Base-by-base conservation (phyloP, 495 filamentous ascomycete genomes). In the Penicillium riverlandense region DNA sequence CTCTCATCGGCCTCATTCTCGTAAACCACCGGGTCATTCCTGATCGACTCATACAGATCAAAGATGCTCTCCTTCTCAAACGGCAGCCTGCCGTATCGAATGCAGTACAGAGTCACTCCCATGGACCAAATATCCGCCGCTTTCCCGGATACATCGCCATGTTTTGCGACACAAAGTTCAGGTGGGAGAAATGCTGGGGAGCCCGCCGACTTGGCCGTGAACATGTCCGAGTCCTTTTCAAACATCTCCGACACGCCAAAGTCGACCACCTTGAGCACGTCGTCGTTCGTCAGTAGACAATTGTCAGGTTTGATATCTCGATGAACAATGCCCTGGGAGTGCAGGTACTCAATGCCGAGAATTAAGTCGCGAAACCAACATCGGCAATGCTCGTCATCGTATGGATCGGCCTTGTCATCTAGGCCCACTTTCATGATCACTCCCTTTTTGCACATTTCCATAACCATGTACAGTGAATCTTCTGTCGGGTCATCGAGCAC, bases 161-260 rank as follows among this genome's bases (percentile, higher is more conserved):
- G 92, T 44, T 79, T 90, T 7, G 80, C 82, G 31, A 92, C 81
- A 55, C 92, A 98, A 16, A 98, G 62, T 63, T 98, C 92, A 2
- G 92, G 92, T 0, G 92, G 89, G 31, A 97, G 74, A 59, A 98
- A 98, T 8, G 92, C 94, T 4, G 92, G 92, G 7, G 90, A 96
- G 9, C 92, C 92, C 16, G 90, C 92, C 7, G 90, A 90, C 61
- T 96, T 98, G 14, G 85, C 85, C 2, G 90, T 97, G 62, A 79
- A 79, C 94, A 98, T 97, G 35, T 88, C 77, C 3, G 79, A 83
- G 14, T 83, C 60, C 65, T 95, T 96, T 51, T 91, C 86, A 50
- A 98, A 98, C 81, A 97, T 96, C 61, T 98, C 90, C 4, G 91
- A 96, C 9, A 98, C 92, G 11, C 92, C 92, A 72, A 98, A 98